These are phyloP conservation scores for Fraxinus floribunda DNA, from an alignment of 305 asterid genomes.

Conservation along the genomic window DNA sequence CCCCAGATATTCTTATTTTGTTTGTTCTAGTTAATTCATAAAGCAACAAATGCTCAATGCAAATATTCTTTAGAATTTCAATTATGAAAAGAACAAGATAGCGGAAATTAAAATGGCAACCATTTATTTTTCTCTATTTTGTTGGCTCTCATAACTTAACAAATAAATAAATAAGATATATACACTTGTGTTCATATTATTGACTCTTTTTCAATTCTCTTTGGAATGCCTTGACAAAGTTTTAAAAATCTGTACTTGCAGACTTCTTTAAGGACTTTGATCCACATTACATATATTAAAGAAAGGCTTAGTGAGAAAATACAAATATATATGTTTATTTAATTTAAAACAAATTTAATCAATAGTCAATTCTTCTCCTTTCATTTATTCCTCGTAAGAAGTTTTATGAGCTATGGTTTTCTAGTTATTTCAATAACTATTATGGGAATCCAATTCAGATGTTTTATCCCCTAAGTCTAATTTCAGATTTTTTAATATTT, in stretches of 20 bases:
- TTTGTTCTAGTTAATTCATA: not conserved
- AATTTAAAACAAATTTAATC: not conserved
- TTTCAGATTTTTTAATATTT: not conserved
- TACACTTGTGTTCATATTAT: not conserved
- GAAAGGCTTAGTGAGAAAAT: not conserved
- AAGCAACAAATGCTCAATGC: not conserved
- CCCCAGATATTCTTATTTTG: not conserved
- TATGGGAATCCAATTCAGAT: conserved; percentile 4
- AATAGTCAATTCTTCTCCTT: not conserved
- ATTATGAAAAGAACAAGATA: not conserved
- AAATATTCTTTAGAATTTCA: not conserved
- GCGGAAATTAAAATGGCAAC: not conserved
- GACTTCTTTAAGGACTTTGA: not conserved
- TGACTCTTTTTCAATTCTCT: not conserved
- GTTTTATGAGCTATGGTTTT: not conserved
- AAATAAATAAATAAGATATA: not conserved
- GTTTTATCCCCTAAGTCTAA: not conserved
- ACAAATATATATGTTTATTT: not conserved
- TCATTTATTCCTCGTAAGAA: conserved; percentile 7
- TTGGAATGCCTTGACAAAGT: not conserved
- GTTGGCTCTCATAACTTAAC: not conserved
- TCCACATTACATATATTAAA: not conserved
- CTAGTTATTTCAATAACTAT: not conserved
- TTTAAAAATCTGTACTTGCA: not conserved
- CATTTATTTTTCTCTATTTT: not conserved